Evolutionary conservation across 2,329 filamentous ascomycete genomes (phyloP).

Genomic region (Polytolypa hystricis): DNA sequence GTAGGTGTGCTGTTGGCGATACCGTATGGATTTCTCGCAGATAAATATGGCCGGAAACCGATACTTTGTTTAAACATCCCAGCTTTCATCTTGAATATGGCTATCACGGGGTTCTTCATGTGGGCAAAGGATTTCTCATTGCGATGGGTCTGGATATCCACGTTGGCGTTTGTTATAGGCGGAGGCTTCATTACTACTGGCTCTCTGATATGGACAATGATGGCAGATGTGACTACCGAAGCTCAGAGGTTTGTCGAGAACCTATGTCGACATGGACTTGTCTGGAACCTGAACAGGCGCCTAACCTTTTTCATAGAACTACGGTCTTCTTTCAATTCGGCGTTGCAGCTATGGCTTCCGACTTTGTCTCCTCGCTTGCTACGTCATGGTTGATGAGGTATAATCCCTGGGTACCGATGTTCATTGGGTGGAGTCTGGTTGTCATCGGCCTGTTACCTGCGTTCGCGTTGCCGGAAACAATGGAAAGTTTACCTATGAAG

Average conservation of each 20-base stretch:
- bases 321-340: conserved; percentile 31
- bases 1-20: conserved; percentile 36
- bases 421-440: conserved; percentile 25
- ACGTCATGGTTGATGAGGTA: conserved; percentile 31
- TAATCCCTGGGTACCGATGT: conserved; percentile 30
- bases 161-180: conserved; percentile 34
- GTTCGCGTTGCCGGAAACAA: conserved; percentile 28
- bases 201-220: conserved; percentile 39
- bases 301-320: conserved; percentile 20
- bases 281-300: not conserved
- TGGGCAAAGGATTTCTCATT: conserved; percentile 35
- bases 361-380: conserved; percentile 27
- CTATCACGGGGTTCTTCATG: conserved; percentile 22
- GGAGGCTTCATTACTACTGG: conserved; percentile 37
- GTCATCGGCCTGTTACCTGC: conserved; percentile 23
- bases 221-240: conserved; percentile 38
- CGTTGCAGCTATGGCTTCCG: conserved; percentile 28
- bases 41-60: conserved; percentile 36
- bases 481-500: conserved; percentile 18
- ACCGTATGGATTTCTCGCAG: conserved; percentile 39
- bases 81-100: conserved; percentile 27
- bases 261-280: conserved; percentile 5
- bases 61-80: conserved; percentile 33
- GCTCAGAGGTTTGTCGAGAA: conserved; percentile 30
- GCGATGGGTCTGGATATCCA: conserved; percentile 37